phyloP scores from a whole-genome alignment of 495 filamentous ascomycete species.

The Melanomma pulvis-pyrius region DNA sequence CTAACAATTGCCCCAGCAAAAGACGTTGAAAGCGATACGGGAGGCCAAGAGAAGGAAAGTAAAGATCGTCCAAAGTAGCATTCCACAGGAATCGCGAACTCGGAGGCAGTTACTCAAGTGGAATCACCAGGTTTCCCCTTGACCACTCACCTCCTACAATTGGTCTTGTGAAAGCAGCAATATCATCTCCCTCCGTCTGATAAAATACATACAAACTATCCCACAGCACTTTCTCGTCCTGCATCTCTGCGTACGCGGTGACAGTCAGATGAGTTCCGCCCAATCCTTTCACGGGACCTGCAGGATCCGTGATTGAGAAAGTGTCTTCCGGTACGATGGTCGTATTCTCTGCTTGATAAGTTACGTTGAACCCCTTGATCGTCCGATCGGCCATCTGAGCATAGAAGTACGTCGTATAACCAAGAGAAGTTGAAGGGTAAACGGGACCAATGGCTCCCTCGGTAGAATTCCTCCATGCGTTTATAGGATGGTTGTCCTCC shows the following conservation, averaged over 20 bases:
- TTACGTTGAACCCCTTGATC: conserved; percentile 37
- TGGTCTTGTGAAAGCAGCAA: conserved; percentile 32
- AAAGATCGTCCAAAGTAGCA: too few species aligned
- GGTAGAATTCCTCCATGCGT: conserved; percentile 30
- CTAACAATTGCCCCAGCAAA: too few species aligned
- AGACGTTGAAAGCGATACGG: too few species aligned
- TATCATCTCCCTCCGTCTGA: conserved; percentile 37
- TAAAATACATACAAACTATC: conserved; percentile 37
- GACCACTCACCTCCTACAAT: conserved; percentile 34
- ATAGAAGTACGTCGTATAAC: conserved; percentile 42
- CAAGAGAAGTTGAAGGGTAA: conserved; percentile 31
- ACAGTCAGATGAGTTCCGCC: conserved; percentile 38
- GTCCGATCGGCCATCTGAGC: conserved; percentile 26
- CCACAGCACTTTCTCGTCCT: conserved; percentile 4
- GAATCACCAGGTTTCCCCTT: conserved; percentile 20
- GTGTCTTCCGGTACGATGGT: conserved; percentile 18
- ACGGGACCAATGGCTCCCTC: conserved; percentile 23
- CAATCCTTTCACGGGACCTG: conserved; percentile 24
- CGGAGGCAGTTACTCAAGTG: conserved; percentile 23
- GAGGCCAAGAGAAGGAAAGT: too few species aligned
- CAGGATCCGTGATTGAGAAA: conserved; percentile 24
- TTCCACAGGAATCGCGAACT: too few species aligned
- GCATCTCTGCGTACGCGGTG: conserved; percentile 24
- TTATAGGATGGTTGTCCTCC: conserved; percentile 28
- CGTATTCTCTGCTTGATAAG: conserved; percentile 37